Evolutionary conservation across 2,329 filamentous ascomycete species (phyloP), one percentile per base, ranked within the genome.

Genomic region (Trichocomaceae sp.): DNA sequence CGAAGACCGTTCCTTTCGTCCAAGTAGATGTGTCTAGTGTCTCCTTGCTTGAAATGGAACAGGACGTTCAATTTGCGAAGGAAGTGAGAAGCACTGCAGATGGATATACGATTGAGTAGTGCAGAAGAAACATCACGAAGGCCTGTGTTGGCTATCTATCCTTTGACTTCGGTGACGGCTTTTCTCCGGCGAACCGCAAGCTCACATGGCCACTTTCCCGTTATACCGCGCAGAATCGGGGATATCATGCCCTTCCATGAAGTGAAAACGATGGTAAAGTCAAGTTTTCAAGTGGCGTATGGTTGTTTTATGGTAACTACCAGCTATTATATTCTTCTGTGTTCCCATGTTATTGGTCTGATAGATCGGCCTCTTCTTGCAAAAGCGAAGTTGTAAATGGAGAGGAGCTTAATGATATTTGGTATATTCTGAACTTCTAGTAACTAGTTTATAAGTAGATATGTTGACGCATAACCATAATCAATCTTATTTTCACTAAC

Each of bases 1-100:
- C 83, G 60, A 96, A 95, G 80, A 81, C 83, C 42, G 83, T 81
- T 56, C 92, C 93, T 26, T 96, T 89, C 71, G 82, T 97, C 50
- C 90, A 96, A 65, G 88, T 99, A 60, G 90, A 96, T 75, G 92
- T 97, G 47, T 66, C 64, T 26, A 63, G 65, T 49, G 72, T 73
- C 20, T 68, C 69, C n/a, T 59, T 76, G 35, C 58, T 77, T 54
- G 75, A 77, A 47, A 71, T 74, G 66, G 72, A 72, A 50, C 71
- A 77, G 58, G 67, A 66, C 29, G 68, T 75, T 33, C 66, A 66
- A 5, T 77, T 74, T 62, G 72, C 72, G 39, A 77, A 77, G 67
- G 71, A 72, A 29, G 61, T 76, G 50, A 74, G 71, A 60, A 74
- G 72, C 46, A 63, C 72, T 57, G 69, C 72, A 7, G 74, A 77